Evolutionary conservation across 768 basidiomycete genomes (phyloP).

Genomic region (Gyrodon lividus): DNA sequence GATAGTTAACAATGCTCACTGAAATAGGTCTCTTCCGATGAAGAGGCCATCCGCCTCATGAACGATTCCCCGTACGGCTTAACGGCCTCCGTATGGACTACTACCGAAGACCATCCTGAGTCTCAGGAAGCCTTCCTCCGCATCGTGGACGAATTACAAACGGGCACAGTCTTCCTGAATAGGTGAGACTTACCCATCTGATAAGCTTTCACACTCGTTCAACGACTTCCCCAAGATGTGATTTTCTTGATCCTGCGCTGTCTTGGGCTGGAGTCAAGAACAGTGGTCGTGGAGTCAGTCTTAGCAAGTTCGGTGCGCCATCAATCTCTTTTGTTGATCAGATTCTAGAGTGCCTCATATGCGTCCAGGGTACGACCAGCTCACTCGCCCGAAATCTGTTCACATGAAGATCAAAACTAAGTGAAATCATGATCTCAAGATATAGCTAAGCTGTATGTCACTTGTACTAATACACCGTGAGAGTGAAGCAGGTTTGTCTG

Average conservation of each 20-base stretch:
- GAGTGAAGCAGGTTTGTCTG: not conserved
- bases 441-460: not conserved
- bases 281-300: conserved; percentile 86
- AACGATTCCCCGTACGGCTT: conserved; percentile 96
- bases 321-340: not conserved
- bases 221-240: conserved; percentile 51
- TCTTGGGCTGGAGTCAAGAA: conserved; percentile 95
- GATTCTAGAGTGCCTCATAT: not conserved
- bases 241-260: conserved; percentile 89
- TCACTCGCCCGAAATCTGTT: conserved; percentile 77
- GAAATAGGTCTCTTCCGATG: conserved; percentile 71
- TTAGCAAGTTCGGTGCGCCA: conserved; percentile 80
- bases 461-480: not conserved
- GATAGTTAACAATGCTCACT: not conserved
- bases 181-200: conserved; percentile 40
- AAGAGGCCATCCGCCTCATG: conserved; percentile 88
- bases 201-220: not conserved
- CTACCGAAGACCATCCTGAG: conserved; percentile 54
- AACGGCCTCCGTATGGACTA: conserved; percentile 94
- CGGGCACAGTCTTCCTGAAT: conserved; percentile 94
- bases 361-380: conserved; percentile 75
- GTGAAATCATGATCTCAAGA: conserved; percentile 4
- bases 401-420: conserved; percentile 76
- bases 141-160: conserved; percentile 67
- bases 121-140: conserved; percentile 67